Percentiles rank a stretch among this genome's conserved stretches.
phyloP scores from a whole-genome alignment of 495 filamentous ascomycete genomes.

The Lophium mytilinum region DNA sequence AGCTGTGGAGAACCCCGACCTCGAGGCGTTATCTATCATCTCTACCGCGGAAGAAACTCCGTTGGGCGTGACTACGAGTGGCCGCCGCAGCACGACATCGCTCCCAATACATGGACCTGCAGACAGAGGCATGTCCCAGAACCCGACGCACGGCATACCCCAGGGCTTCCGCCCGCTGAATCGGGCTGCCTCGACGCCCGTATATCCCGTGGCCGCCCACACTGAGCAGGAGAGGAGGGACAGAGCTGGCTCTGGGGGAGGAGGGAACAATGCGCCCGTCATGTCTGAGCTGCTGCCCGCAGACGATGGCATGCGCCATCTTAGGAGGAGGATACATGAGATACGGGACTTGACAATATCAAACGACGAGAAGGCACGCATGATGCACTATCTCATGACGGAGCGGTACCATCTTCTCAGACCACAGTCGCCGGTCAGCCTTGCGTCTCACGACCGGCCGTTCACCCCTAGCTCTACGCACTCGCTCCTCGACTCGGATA shows the following conservation, averaged over 20 bases:
- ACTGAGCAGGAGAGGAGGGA: not conserved
- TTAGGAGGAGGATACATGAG: constrained; percentile 67
- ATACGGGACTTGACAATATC: constrained; percentile 60
- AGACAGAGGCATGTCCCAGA: constrained; percentile 24
- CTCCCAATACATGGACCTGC: constrained; percentile 7
- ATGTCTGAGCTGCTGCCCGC: constrained; percentile 56
- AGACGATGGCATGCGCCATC: constrained; percentile 80
- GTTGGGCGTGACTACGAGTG: not conserved
- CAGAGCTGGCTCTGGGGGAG: not conserved
- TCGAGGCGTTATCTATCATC: not conserved
- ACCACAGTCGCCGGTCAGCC: constrained; percentile 18
- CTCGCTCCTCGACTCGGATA: constrained; percentile 18
- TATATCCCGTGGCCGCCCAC: not conserved
- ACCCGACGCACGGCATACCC: constrained; percentile 27
- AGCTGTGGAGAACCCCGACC: not conserved
- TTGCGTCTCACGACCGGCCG: constrained; percentile 22
- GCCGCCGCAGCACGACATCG: not conserved
- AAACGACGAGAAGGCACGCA: constrained; percentile 67
- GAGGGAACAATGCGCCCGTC: constrained; percentile 10
- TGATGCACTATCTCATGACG: constrained; percentile 77
- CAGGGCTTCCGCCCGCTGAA: constrained; percentile 31
- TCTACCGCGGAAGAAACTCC: not conserved
- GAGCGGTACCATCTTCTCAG: constrained; percentile 51
- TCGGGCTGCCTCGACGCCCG: constrained; percentile 3
- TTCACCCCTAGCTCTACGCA: constrained; percentile 23